A percentile compares a stretch with the other conserved stretches of the same genome.
Evolutionary conservation across 495 filamentous ascomycete species (phyloP).

Genomic region (Aspergillus biplanus): DNA sequence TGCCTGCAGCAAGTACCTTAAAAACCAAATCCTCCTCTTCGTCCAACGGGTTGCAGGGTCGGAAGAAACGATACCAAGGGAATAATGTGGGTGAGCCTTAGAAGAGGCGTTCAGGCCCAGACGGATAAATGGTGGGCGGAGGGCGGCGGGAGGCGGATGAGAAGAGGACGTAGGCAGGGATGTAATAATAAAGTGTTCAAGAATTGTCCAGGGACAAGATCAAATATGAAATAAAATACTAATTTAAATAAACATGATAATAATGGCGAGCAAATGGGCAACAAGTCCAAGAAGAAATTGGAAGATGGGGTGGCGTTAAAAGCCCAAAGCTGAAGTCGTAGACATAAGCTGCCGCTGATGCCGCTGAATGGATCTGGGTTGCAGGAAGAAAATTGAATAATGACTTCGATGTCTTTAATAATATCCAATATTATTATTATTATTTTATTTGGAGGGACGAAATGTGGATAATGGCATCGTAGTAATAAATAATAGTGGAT

Average conservation of each 20-base stretch:
- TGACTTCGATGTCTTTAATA: neutral
- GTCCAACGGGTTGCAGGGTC: neutral
- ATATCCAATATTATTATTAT: neutral
- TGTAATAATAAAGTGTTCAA: neutral
- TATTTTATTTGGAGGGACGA: conserved; percentile 6
- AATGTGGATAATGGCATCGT: conserved; percentile 6
- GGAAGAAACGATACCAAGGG: neutral
- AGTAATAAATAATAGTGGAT: neutral
- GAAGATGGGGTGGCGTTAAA: conserved; percentile 19
- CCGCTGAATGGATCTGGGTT: conserved; percentile 6
- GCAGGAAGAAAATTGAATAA: neutral
- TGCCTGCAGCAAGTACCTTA: neutral
- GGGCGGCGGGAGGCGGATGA: neutral
- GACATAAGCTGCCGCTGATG: conserved; percentile 19
- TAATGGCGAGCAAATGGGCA: neutral
- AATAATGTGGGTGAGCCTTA: conserved; percentile 5
- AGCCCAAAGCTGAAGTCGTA: conserved; percentile 17
- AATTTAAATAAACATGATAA: conserved; percentile 1
- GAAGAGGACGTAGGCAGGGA: neutral
- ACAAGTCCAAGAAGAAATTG: conserved; percentile 3
- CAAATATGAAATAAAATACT: neutral
- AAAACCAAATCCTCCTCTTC: neutral
- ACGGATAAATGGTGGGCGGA: conserved; percentile 8
- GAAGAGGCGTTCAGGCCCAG: conserved; percentile 13
- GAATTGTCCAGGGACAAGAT: conserved; percentile 1